Percentiles rank a stretch among this genome's conserved stretches.
phyloP scores from a whole-genome alignment of 371 early-diverging fungal species.

The Mucor indicus region DNA sequence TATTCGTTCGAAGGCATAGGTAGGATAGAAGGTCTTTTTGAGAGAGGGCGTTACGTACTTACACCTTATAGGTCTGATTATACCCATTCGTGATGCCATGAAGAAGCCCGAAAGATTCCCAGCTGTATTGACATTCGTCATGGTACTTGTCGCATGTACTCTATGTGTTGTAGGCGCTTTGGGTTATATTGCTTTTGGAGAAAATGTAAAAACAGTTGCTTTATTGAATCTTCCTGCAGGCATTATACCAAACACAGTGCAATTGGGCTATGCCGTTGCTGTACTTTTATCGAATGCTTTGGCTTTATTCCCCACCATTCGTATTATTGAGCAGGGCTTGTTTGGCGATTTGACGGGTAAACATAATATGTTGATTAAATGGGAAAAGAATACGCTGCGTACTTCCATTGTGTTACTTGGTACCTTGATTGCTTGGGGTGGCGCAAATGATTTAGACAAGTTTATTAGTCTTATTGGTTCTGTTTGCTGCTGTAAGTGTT shows the following conservation, averaged over 20 bases:
- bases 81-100: constrained; percentile 89
- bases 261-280: constrained; percentile 84
- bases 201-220: constrained; percentile 77
- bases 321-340: constrained; percentile 77
- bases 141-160: constrained; percentile 66
- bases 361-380: constrained; percentile 56
- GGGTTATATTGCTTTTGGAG: constrained; percentile 85
- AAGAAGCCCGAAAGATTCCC: constrained; percentile 78
- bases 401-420: constrained; percentile 60
- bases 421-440: constrained; percentile 73
- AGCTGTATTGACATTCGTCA: constrained; percentile 66
- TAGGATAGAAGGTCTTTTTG: neutral
- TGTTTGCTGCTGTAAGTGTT: constrained; percentile 72
- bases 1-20: constrained; percentile 90
- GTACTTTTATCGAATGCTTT: constrained; percentile 86
- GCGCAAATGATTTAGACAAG: constrained; percentile 81
- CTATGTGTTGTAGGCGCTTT: constrained; percentile 76
- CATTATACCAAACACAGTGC: constrained; percentile 54
- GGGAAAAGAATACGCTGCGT: constrained; percentile 88
- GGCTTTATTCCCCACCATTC: constrained; percentile 83
- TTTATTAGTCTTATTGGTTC: constrained; percentile 90
- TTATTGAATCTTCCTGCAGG: constrained; percentile 78
- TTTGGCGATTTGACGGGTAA: constrained; percentile 50
- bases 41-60: neutral
- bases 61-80: constrained; percentile 64